Conservation (phyloP, 768 basidiomycete genomes). For the Trametes punicea region DNA sequence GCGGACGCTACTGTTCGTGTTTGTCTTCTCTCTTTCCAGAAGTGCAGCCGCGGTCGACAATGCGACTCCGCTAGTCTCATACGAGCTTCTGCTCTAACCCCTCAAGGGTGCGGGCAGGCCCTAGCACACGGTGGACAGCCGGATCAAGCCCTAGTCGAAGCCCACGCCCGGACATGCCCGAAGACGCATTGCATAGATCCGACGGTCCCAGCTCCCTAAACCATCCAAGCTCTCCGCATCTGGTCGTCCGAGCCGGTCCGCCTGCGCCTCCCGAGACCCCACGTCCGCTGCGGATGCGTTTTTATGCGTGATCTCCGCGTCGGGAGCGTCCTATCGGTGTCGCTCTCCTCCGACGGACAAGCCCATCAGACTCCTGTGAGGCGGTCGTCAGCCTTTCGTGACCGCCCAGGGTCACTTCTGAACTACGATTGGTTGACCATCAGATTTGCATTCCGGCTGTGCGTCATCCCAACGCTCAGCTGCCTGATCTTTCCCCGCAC, state of each 20-base stretch:
- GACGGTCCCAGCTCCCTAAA: background rate
- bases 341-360: background rate
- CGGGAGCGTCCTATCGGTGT: background rate
- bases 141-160: too few relatives aligned
- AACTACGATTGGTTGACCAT: background rate
- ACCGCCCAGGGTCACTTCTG: background rate
- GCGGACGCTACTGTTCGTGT: background rate
- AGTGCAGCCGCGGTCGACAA: background rate
- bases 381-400: background rate
- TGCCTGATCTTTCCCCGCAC: background rate
- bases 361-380: slow-evolving; percentile 12
- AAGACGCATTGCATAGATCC: slow-evolving; percentile 1
- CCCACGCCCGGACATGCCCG: background rate
- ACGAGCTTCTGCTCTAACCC: too few relatives aligned
- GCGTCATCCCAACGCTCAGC: slow-evolving; percentile 7
- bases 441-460: background rate
- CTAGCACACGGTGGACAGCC: too few relatives aligned
- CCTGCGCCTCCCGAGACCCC: background rate
- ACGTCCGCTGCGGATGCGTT: background rate
- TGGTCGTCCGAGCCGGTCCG: background rate
- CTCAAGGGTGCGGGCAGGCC: too few relatives aligned
- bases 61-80: slow-evolving; percentile 8
- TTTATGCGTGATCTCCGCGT: too few relatives aligned
- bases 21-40: slow-evolving; percentile 1
- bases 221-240: background rate